Evolutionary conservation across 169 alveolate genomes (phyloP), one percentile per base, ranked within the genome.

Genomic region (Eimeria sp.): DNA sequence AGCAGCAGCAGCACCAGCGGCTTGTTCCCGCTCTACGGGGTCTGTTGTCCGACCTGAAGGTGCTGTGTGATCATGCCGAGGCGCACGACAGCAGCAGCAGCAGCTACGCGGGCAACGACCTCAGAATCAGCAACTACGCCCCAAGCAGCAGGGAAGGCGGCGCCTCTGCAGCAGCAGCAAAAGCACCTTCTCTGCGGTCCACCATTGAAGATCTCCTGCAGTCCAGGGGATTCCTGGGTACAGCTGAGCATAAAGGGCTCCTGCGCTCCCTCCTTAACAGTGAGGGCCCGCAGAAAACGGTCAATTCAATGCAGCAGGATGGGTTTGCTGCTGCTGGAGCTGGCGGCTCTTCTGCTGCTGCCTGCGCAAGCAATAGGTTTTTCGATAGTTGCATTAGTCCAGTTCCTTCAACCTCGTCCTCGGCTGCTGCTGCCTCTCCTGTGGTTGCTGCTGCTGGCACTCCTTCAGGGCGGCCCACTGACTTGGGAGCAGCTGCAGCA

Each of bases 21-120:
- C 75, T 84, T 40, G 43, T 84, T 18, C 92, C 92, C 58, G 92
- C 80, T 43, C 61, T 84, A 80, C 92, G 92, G 20, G 80, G 30
- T 57, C 78, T 84, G 34, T 10, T 84, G 92, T n/a, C n/a, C 11
- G 92, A 84, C 45, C 13, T 84, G 92, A 84, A 84, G 80, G 92
- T 49, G 51, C 10, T 84, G 11, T 84, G 92, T 49, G 92, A 84
- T 34, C 67, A 54, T 30, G 92, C 92, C 3, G 57, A 58, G 78
- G 18, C 57, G 2, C n/a, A 25, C 80, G 70, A 70, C 58, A 83
- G 61, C 49, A 61, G 63, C 63, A 84, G 91, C 75, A 83, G 91
- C 61, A 20, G 65, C 61, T 45, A 63, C 40, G 13, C 9, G 18
- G 87, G 63, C 40, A 51, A 20, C 89, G 65, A 49, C 70, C 16